Evolutionary conservation across 192 early-diverging fungal genomes (phyloP).

Genomic region (Backusella australiensis): DNA sequence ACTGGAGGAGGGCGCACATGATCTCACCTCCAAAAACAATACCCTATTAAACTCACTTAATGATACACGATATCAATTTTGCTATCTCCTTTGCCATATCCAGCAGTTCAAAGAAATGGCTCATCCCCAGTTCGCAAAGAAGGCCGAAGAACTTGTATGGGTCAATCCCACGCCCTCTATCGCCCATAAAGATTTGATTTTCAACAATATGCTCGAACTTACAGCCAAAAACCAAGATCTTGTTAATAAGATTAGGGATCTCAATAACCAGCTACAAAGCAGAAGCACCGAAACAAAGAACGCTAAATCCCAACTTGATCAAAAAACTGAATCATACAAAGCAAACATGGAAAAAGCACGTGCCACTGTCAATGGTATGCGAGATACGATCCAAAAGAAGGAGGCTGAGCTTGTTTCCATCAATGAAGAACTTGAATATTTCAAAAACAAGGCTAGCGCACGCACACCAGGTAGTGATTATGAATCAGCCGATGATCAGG

Average conservation of each 20-base stretch:
- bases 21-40: background rate
- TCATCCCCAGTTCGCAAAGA: background rate
- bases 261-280: background rate
- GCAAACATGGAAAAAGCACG: background rate
- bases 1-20: background rate
- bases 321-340: background rate
- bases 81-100: background rate
- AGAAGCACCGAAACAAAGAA: background rate
- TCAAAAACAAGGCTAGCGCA: background rate
- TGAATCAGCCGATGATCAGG: background rate
- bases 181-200: background rate
- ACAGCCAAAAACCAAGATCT: background rate
- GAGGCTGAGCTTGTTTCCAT: background rate
- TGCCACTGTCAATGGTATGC: background rate
- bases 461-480: background rate
- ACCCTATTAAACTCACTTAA: background rate
- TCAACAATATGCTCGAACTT: background rate
- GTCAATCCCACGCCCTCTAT: background rate
- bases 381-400: background rate
- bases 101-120: background rate
- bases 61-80: background rate
- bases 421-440: background rate
- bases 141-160: background rate
- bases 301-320: background rate
- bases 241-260: background rate